These are phyloP conservation scores for Stagonosporopsis vannaccii DNA, from an alignment of 2,329 filamentous ascomycete genomes.

Conservation along the genomic window DNA sequence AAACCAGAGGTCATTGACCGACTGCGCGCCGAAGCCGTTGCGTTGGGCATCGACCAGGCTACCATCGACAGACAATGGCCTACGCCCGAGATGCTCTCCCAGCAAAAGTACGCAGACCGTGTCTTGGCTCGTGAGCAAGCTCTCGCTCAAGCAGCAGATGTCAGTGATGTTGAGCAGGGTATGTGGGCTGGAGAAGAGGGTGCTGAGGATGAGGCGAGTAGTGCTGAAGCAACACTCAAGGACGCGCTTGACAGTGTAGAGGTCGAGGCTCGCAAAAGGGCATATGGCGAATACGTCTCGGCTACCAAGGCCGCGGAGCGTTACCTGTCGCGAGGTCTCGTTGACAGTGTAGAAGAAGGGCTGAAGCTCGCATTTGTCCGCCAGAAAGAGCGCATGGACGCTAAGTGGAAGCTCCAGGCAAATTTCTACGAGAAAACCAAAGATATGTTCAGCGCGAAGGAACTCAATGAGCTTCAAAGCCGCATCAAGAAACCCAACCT, in stretches of 20 bases:
- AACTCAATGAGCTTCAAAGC: constrained; percentile 21
- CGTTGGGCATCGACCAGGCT: constrained; percentile 67
- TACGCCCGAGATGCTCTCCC: constrained; percentile 24
- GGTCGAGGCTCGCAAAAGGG: constrained; percentile 15
- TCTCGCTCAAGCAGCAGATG: constrained; percentile 9
- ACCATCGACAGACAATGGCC: constrained; percentile 45
- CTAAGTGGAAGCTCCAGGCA: constrained; percentile 8
- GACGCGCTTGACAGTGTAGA: constrained; percentile 10
- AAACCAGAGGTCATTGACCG: constrained; percentile 70
- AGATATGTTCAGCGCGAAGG: constrained; percentile 21
- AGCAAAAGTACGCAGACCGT: constrained; percentile 23
- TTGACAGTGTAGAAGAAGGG: constrained; percentile 36
- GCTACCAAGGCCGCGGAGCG: constrained; percentile 25
- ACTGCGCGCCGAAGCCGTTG: constrained; percentile 70
- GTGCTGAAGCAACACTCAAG: constrained; percentile 14
- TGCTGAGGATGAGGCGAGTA: constrained; percentile 21
- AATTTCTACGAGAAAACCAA: constrained; percentile 22
- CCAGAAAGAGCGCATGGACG: constrained; percentile 25
- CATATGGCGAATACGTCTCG: constrained; percentile 25
- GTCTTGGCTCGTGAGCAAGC: constrained; percentile 18
- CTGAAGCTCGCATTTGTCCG: constrained; percentile 36
- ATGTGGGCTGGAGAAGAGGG: constrained; percentile 19
- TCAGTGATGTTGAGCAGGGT: constrained; percentile 11
- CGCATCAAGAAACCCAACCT: constrained; percentile 22
- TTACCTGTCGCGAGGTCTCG: constrained; percentile 26